Evolutionary conservation across 192 early-diverging fungal genomes (phyloP).

Genomic region (Backusella australiensis): DNA sequence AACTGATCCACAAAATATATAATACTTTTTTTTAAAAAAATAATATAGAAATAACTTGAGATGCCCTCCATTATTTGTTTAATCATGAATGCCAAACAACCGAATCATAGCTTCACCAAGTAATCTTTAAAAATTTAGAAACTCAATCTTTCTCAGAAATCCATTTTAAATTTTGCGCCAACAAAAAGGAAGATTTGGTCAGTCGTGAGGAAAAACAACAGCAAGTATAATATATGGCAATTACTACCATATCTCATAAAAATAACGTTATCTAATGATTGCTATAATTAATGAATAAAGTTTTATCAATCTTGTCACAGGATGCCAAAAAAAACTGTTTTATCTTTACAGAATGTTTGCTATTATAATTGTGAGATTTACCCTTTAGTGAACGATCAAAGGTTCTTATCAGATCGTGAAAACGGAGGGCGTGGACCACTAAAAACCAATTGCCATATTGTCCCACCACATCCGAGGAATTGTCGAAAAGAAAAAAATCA

Average conservation of each 20-base stretch:
- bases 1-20: not conserved
- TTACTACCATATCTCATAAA: not conserved
- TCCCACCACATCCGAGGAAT: not conserved
- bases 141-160: no score
- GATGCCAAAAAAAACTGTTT: not conserved
- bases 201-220: not conserved
- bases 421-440: not conserved
- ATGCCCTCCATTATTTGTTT: not conserved
- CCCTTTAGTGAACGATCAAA: not conserved
- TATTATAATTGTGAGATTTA: not conserved
- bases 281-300: not conserved
- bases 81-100: no score
- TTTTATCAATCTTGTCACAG: not conserved
- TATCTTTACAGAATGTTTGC: not conserved
- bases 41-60: not conserved
- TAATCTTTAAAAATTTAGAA: no score
- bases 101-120: no score
- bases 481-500: not conserved
- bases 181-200: not conserved
- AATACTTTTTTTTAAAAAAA: not conserved
- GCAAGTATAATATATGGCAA: not conserved
- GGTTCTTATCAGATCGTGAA: not conserved
- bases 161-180: no score
- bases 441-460: not conserved
- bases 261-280: not conserved